Evolutionary conservation across 345 rosid genomes (phyloP), one percentile per base, ranked within the genome.

Genomic region (Populus pruinosa): DNA sequence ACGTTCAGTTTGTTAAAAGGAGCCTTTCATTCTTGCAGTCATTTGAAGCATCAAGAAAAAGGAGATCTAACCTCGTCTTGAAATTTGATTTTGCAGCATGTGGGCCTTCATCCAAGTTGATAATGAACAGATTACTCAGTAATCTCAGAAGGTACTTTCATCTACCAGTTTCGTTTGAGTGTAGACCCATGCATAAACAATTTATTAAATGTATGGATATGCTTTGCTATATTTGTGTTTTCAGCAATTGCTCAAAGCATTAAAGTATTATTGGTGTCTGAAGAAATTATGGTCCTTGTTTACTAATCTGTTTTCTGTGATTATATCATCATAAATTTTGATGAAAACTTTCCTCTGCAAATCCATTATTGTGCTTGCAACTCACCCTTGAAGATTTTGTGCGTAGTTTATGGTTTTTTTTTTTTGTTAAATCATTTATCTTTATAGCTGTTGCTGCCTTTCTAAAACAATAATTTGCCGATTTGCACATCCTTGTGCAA

Each of bases 31-130:
- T 72, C 35, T 79, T 69, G 23, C 59, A 62, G 27, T 66, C 35
- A 76, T 36, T 38, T 76, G 63, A 23, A 2, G 17, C 27, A 47
- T 70, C 43, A 66, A 41, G 35, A 50, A 25, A 50, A 6, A 21
- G 75, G 66, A 62, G 31, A 71, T 80, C 5, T 73, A 41, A 76
- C 72, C 11, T 50, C 17, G 33, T 78, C 41, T 62, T 12, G 43
- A 68, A 69, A 56, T 76, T 80, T 29, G 1, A 47, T 71, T 39
- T 74, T 78, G 79, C 89, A 89, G 95, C 90, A 85, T 79, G 90
- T 87, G 72, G 79, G 88, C 67, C 88, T 91, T 76, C 88, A 84
- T 65, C 86, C 80, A 70, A 82, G 81, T 71, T 83, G 82, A 84
- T 59, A 67, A 44, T n/a, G 31, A 75, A 73, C 38, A 65, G 65